Evolutionary conservation across 108 stramenopile genomes (phyloP).

Genomic region (Nitzschia sp.): DNA sequence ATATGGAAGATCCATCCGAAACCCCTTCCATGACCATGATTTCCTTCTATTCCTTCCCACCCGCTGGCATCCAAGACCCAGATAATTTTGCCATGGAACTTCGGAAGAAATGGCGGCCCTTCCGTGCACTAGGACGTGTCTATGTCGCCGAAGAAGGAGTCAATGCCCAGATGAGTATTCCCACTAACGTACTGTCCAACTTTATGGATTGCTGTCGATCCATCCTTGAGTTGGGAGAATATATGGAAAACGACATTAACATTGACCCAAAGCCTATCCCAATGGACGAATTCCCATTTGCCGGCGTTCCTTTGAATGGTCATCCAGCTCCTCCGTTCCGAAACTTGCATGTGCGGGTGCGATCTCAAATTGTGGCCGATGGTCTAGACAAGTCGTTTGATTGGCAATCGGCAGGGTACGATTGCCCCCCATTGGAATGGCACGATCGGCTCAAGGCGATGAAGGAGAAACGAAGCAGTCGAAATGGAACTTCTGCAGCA

Average conservation of each 20-base stretch:
- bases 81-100: conserved; percentile 65
- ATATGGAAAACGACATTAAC: conserved; percentile 90
- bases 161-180: conserved; percentile 98
- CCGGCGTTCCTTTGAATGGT: conserved; percentile 50
- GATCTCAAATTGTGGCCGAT: conserved; percentile 94
- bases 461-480: conserved; percentile 19
- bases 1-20: conserved; percentile 68
- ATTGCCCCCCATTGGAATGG: conserved; percentile 93
- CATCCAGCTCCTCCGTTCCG: conserved; percentile 77
- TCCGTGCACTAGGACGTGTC: conserved; percentile 85
- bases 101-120: conserved; percentile 75
- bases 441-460: conserved; percentile 82
- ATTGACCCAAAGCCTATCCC: conserved; percentile 75
- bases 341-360: conserved; percentile 85
- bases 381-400: conserved; percentile 82
- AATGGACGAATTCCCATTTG: conserved; percentile 60
- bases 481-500: conserved; percentile 1
- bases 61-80: conserved; percentile 59
- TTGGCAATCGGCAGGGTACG: conserved; percentile 87
- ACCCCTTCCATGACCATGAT: conserved; percentile 85
- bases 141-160: conserved; percentile 94
- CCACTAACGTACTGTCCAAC: conserved; percentile 76
- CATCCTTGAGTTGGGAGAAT: conserved; percentile 63
- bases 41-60: conserved; percentile 85
- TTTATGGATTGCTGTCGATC: conserved; percentile 58